Evolutionary conservation across 1,284 basidiomycete species (phyloP), one percentile per base, ranked within the genome.

Genomic region (Moesziomyces parantarcticus): DNA sequence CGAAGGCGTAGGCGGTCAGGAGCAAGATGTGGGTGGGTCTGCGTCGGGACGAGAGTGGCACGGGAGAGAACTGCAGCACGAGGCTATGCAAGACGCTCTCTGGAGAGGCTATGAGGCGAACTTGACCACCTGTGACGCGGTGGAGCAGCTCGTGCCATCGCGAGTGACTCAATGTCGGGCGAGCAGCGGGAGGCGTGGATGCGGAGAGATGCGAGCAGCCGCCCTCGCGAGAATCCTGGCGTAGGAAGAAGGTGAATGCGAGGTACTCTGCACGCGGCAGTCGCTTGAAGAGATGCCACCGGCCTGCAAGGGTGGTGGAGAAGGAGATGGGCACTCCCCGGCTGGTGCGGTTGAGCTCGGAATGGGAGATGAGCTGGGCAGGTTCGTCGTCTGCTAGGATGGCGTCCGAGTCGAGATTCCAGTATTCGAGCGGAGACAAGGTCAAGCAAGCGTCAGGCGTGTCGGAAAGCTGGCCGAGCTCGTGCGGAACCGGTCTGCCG

Each of bases 1-100:
- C 91, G 39, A 90, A 87, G 26, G 89, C 84, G 85, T 98, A 98
- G 21, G 92, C 91, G 75, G 91, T 91, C 54, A 95, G 87, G 77
- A 93, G 89, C 2, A 88, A 86, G 14, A 78, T 65, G 50, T 79
- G 73, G 6, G 56, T 67, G 8, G 65, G 60, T 11, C 34, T 64
- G 29, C 58, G 57, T 43, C 45, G 47, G 32, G 63, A 62, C 52
- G 77, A 56, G 20, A 56, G 49, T 1, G 58, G 36, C 23, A 73
- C 62, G 11, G 79, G 79, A n/a, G 62, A 43, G 61, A 81, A 81
- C 26, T 66, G 58, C 6, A 75, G 58, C 1, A 73, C 70, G 47
- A 78, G 69, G 55, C 75, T 75, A 39, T 76, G 75, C 11, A 76
- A 58, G 25, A 67, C 49, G 58, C 60, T 58, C 22, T 73, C 66